Percentiles rank a stretch among this genome's conserved stretches.
Conservation (phyloP, 164 flowering plant species). For the Macadamia tetraphylla region DNA sequence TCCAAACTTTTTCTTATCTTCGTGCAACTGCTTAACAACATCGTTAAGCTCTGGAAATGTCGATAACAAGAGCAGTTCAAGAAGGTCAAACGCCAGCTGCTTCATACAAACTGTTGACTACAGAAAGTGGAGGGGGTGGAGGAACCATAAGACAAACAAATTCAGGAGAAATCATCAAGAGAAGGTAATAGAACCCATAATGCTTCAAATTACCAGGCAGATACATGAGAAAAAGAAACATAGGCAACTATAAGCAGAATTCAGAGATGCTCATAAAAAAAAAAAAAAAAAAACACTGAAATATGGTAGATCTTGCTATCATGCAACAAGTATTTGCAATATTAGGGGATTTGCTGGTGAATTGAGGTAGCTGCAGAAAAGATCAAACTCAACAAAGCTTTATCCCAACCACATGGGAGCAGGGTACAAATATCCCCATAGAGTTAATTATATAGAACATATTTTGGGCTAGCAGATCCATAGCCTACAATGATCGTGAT, state of each 20-base stretch:
- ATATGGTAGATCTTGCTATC: too few species aligned
- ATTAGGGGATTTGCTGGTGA: background rate
- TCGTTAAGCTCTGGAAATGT: constrained; percentile 82
- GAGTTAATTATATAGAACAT: too few species aligned
- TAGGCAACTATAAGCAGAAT: background rate
- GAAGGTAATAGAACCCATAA: too few species aligned
- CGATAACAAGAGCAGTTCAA: constrained; percentile 67
- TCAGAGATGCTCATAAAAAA: too few species aligned
- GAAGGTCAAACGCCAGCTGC: constrained; percentile 67
- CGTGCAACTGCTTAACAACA: constrained; percentile 51
- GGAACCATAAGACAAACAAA: constrained; percentile 3
- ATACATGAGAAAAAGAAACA: background rate
- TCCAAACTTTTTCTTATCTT: constrained; percentile 73
- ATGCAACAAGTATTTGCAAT: too few species aligned
- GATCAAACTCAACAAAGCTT: too few species aligned
- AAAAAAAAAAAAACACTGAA: too few species aligned
- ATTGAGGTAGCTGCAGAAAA: background rate
- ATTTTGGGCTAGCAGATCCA: too few species aligned
- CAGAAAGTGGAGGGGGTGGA: constrained; percentile 20
- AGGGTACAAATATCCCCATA: too few species aligned
- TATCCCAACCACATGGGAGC: too few species aligned
- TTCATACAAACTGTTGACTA: constrained; percentile 91
- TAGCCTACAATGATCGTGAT: too few species aligned
- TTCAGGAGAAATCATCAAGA: background rate
- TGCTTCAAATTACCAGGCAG: background rate